Base-by-base conservation (phyloP, 2,329 filamentous ascomycete genomes). In the Neopestalotiopsis clavispora region DNA sequence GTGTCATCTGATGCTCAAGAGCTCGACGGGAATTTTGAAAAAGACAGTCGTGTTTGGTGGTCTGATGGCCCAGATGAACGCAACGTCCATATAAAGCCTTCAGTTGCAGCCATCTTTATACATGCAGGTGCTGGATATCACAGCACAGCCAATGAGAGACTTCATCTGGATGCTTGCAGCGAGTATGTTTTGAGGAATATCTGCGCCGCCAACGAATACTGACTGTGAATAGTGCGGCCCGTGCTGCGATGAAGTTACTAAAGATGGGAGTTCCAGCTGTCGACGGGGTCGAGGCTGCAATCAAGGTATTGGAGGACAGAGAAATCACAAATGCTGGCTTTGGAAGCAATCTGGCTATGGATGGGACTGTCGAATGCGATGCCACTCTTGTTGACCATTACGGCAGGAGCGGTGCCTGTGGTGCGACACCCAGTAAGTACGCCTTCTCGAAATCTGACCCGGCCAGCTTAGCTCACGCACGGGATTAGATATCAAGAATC, bases 281-380 rank as follows among this genome's bases (percentile, higher is more conserved):
- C 4, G 94, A 98, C 77, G 96, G 95, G 17, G 92, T 98, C 28
- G 96, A 98, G 80, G 91, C 92, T 65, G 94, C 96, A 38, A 90
- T 99, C 75, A 93, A 92, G 73, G 86, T 94, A 23, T 89, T 99
- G 20, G 96, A 99, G 81, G 94, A 99, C 78, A 91, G 92, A 68
- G 94, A 98, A 75, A 97, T 99, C 73, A 99, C 97, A 45, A 99
- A 99, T 79, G 93, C 95, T 49, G 96, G 96, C 0, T 98, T 93
- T 78, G 96, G 97, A 61, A 99, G 96, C 81, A 99, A 99, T 75
- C 84, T 99, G 30, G 91, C 94, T 59, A 93, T 97, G 71, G 92
- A 98, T 74, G 96, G 96, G 1, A 89, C 90, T 1, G 96, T 98
- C 13, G 96, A 99, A 79, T 97, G 95, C 74, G 96, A 99, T 83